A percentile compares a stretch with the other conserved stretches of the same genome.
Evolutionary conservation across 1,284 basidiomycete species (phyloP).

Genomic region (Gomphus bonarii): DNA sequence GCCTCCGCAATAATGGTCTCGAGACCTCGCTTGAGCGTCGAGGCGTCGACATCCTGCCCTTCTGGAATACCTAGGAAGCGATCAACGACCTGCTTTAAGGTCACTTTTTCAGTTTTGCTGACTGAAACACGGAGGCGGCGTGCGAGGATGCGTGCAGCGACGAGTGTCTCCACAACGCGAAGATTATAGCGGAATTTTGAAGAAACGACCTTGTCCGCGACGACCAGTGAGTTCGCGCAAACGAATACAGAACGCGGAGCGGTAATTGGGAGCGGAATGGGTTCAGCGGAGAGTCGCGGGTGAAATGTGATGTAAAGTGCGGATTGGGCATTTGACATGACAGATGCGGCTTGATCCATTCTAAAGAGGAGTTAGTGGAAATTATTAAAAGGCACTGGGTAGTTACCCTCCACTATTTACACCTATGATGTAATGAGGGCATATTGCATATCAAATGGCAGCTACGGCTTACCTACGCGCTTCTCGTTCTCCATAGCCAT

Average conservation of each 20-base stretch:
- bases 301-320: slow-evolving; percentile 77
- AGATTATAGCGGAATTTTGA: slow-evolving; percentile 78
- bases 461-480: slow-evolving; percentile 50
- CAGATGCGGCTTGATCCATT: slow-evolving; percentile 80
- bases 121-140: slow-evolving; percentile 39
- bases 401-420: slow-evolving; percentile 69
- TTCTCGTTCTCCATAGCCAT: slow-evolving; percentile 78
- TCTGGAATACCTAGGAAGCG: slow-evolving; percentile 41
- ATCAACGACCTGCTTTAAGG: slow-evolving; percentile 34
- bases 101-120: slow-evolving; percentile 31
- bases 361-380: slow-evolving; percentile 24
- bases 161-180: slow-evolving; percentile 78
- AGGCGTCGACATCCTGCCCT: slow-evolving; percentile 31
- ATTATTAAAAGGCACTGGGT: not conserved
- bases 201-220: slow-evolving; percentile 72
- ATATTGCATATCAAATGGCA: slow-evolving; percentile 4
- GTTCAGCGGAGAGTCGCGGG: slow-evolving; percentile 57
- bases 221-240: slow-evolving; percentile 76
- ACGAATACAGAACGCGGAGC: slow-evolving; percentile 52
- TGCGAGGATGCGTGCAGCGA: slow-evolving; percentile 64
- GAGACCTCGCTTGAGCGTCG: slow-evolving; percentile 37
- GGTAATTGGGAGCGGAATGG: slow-evolving; percentile 47
- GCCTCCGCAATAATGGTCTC: slow-evolving; percentile 37
- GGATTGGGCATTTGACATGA: slow-evolving; percentile 57
- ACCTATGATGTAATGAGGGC: slow-evolving; percentile 21